Base-by-base conservation (phyloP, 345 rosid species). In the Linum tenue region DNA sequence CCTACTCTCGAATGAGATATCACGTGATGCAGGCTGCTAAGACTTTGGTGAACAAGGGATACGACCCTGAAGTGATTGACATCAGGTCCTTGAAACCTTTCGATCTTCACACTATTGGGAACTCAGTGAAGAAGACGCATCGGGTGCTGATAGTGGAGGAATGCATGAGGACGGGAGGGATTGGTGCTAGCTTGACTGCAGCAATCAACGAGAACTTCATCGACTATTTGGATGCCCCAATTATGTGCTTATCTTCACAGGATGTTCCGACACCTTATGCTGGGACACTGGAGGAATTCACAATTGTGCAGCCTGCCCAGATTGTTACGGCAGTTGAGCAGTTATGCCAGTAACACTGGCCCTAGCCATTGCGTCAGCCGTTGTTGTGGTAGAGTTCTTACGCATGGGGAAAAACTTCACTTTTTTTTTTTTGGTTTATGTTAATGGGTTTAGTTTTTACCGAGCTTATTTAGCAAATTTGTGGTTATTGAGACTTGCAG, bases 1-100 rank as follows among this genome's bases (percentile, higher is more conserved):
- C 97, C 57, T 90, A 92, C 80, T 92, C 98, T 2, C 60, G 98
- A 66, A 92, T 92, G 97, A 86, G 98, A 78, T 87, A 92, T 77
- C 96, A 90, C 65, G 98, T 90, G 72, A 90, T 92, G 97, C 94
- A 89, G 78, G 97, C 97, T 44, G 96, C 96, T 0, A 92, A 90
- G 75, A 90, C 94, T 7, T 69, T 90, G 67, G 97, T 87, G 69
- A 89, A 86, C 84, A 92, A 87, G 76, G 96, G 97, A 57, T 90
- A 86, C 55, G 98, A 87, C 70, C 98, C 98, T 0, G 98, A 92
- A 74, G 94, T 92, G 51, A 90, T 92, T 60, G 98, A 90, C 66
- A 90, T 87, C 74, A 84, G 98, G 80, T 90, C 97, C 5, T 69
- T 92, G 73, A 92, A 92, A 66, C 97, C 98, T 0, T 92, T 90